Conservation (phyloP, 2,329 filamentous ascomycete species). For the Neoarthrinium moseri region DNA sequence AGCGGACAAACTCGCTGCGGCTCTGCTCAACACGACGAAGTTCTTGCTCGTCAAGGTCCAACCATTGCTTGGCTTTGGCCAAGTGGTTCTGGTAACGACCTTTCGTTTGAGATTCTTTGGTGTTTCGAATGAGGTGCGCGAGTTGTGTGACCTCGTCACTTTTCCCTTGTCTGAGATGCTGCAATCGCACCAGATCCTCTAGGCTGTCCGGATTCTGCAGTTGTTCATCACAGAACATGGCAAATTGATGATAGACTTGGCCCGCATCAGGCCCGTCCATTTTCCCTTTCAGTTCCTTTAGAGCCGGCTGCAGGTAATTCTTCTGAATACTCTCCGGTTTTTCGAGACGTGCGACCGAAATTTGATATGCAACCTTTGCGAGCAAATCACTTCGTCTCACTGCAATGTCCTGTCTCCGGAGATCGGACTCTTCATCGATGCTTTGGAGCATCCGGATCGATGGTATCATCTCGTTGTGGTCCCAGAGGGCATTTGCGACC, state of each 20-base stretch:
- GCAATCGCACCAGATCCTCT: constrained; percentile 80
- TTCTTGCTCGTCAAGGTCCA: constrained; percentile 86
- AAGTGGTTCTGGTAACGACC: constrained; percentile 60
- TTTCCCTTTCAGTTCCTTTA: constrained; percentile 73
- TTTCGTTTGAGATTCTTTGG: constrained; percentile 51
- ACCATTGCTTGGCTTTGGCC: constrained; percentile 79
- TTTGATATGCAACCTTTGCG: constrained; percentile 82
- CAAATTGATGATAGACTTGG: constrained; percentile 91
- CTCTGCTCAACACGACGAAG: constrained; percentile 74
- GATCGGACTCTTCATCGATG: constrained; percentile 59
- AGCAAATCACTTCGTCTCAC: constrained; percentile 78
- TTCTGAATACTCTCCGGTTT: constrained; percentile 88
- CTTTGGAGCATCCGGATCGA: constrained; percentile 87
- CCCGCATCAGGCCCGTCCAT: constrained; percentile 72
- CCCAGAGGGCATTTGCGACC: constrained; percentile 88
- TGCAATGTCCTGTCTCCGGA: constrained; percentile 67
- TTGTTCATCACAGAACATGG: constrained; percentile 91
- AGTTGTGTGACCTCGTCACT: constrained; percentile 76
- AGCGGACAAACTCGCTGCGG: constrained; percentile 78
- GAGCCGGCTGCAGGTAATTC: constrained; percentile 79
- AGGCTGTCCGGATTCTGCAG: constrained; percentile 81
- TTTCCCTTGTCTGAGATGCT: constrained; percentile 77
- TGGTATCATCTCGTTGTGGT: constrained; percentile 83
- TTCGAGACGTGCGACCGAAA: constrained; percentile 86
- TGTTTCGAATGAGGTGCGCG: constrained; percentile 54